Conservation (phyloP, 352 stramenopile species). For the Phytophthora macrochlamydospora region DNA sequence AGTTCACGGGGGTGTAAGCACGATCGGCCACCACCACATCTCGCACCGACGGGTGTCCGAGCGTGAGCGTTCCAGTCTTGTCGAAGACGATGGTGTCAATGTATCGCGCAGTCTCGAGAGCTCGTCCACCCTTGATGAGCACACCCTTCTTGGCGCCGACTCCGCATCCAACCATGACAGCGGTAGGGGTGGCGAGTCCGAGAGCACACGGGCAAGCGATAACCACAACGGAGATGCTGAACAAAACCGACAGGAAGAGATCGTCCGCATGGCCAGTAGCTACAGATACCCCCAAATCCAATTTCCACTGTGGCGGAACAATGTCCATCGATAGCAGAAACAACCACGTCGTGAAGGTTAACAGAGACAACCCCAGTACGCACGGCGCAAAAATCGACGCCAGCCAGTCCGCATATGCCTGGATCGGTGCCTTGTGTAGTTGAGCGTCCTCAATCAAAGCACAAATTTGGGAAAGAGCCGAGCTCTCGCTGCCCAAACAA, state of each 20-base stretch:
- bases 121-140: conserved; percentile 86
- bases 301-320: conserved; percentile 11
- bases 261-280: conserved; percentile 68
- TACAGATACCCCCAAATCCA: conserved; percentile 22
- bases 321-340: conserved; percentile 10
- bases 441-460: conserved; percentile 90
- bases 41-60: conserved; percentile 78
- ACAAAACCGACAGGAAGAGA: conserved; percentile 73
- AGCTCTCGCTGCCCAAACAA: conserved; percentile 74
- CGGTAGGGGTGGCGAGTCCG: conserved; percentile 82
- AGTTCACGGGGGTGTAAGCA: conserved; percentile 66
- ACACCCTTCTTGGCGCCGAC: conserved; percentile 89
- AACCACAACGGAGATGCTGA: conserved; percentile 89
- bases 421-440: conserved; percentile 69
- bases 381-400: conserved; percentile 38
- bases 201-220: conserved; percentile 89
- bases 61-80: conserved; percentile 93
- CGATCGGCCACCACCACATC: conserved; percentile 78
- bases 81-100: conserved; percentile 93
- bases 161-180: conserved; percentile 89
- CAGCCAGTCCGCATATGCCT: conserved; percentile 76
- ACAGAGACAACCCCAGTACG: conserved; percentile 14
- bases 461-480: conserved; percentile 75
- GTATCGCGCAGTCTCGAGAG: conserved; percentile 82
- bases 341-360: conserved; percentile 18